Base-by-base conservation (phyloP, 352 stramenopile genomes). In the Phytophthora hibernalis region DNA sequence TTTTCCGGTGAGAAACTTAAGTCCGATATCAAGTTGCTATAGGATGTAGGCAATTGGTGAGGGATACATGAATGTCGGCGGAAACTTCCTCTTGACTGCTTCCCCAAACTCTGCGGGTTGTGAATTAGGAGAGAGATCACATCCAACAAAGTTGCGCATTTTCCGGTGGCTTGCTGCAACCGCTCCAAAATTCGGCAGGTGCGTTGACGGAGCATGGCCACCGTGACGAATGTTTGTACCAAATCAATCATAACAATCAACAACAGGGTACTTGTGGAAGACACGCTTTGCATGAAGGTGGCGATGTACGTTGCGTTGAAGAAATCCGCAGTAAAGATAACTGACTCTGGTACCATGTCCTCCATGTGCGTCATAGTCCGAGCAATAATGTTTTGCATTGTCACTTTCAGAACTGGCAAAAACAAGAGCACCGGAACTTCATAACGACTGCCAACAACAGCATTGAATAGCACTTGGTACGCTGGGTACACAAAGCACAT, bases 301-400 rank as follows among this genome's bases (percentile, higher is more conserved):
- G 52, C 52, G 12, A 50, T 10, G 12, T 59, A 59, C 15, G 49
- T 24, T 28, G 52, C 52, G 18, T 59, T 24, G 13, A 59, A 59
- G n/a, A 59, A 59, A 40, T 59, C 52, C 3, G 38, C 18, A 10
- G 37, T 48, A 18, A 51, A 40, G 2, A 30, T 50, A 7, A 49
- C 35, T 20, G 22, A 9, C 18, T 50, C 52, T 3, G 52, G 52
- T 10, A 40, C 20, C 15, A 24, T 49, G 22, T 59, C 52, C 15
- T 59, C 22, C 37, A 26, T 35, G 35, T 38, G 5, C 2, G 24
- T 1, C 5, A 59, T 42, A 24, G 37, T 30, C 20, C 13, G n/a
- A 15, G 22, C 35, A 9, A 59, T 18, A 8, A 59, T n/a, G n/a
- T n/a, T 59, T 28, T 59, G 48, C 52, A 59, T 13, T 2, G 40